These are phyloP conservation scores for Phytophthora melonis DNA, from an alignment of 352 stramenopile species.

Conservation along the genomic window DNA sequence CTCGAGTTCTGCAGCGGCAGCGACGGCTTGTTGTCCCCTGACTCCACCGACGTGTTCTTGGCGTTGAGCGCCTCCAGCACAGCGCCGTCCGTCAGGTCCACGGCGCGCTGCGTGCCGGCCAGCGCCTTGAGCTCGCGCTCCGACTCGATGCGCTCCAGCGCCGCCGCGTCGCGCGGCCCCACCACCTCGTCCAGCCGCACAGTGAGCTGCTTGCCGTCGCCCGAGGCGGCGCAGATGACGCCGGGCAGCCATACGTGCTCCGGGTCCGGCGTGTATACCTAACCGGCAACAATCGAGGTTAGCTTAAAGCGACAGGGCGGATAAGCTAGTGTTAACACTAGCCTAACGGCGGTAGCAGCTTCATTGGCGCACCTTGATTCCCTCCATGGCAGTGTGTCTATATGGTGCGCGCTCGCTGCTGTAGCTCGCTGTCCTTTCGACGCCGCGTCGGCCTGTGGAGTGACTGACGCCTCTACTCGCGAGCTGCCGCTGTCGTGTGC, in stretches of 20 bases:
- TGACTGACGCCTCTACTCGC: conserved; percentile 18
- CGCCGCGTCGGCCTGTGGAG: neutral
- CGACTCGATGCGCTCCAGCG: conserved; percentile 48
- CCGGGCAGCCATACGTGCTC: conserved; percentile 86
- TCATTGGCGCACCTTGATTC: conserved; percentile 56
- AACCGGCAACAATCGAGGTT: conserved; percentile 13
- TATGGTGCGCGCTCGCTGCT: neutral
- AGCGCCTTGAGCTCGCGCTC: conserved; percentile 67
- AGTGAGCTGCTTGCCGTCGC: conserved; percentile 54
- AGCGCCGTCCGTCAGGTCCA: conserved; percentile 64
- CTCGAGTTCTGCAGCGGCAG: conserved; percentile 80
- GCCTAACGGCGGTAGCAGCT: neutral
- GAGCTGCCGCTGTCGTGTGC: conserved; percentile 23
- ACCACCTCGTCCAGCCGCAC: conserved; percentile 78
- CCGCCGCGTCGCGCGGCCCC: conserved; percentile 51
- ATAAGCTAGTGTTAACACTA: neutral
- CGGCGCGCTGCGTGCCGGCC: conserved; percentile 57
- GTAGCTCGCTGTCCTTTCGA: conserved; percentile 5
- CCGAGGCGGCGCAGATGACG: conserved; percentile 64
- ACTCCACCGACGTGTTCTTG: conserved; percentile 71
- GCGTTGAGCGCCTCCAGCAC: conserved; percentile 69
- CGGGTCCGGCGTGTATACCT: conserved; percentile 79
- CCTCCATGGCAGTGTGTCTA: conserved; percentile 49
- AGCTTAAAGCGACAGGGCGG: conserved; percentile 39
- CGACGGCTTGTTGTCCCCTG: conserved; percentile 37